Evolutionary conservation across 1,284 basidiomycete species (phyloP), one percentile per base, ranked within the genome.

Genomic region (Waitea zeae): DNA sequence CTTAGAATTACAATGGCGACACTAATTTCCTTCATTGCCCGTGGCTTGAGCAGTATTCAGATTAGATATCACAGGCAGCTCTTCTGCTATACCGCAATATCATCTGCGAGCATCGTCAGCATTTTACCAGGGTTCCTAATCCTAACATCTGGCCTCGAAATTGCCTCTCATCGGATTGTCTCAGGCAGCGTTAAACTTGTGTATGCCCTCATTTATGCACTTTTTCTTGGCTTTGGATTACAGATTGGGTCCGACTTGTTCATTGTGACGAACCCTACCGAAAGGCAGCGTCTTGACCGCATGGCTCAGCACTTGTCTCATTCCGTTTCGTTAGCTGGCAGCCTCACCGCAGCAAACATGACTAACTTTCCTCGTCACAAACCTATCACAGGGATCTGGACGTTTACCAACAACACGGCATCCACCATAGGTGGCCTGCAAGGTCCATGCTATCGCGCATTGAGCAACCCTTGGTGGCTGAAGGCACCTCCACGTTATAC

Each of bases 161-260:
- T 90, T 35, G 84, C 86, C 2, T 87, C 83, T 0, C 87, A 86
- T 53, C 88, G 88, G 46, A 82, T 88, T 33, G 70, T 89, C 2
- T 79, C 78, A 33, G 86, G 86, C 17, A 84, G 80, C 39, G 83
- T 89, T 38, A 82, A 84, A 51, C 84, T 89, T 80, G 81, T 88
- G 14, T 89, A 87, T 43, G 81, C 84, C 13, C 64, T 89, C 40
- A 88, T 89, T 35, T 89, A 88, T 49, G 86, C 84, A 0, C 60
- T 88, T n/a, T 88, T 88, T 52, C 54, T 89, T 20, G 33, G 86
- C 1, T 90, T 90, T 50, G 84, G 84, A 35, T 65, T 92, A 33
- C 80, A 87, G 42, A 84, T 92, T 39, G 86, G 86, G 22, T 86
- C 79, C 3, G 86, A 90, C 48, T 57, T 90, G 15, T 90, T 77